These are phyloP conservation scores for Phalaenopsis hybrid DNA, from an alignment of 116 monocot species.

Conservation along the genomic window DNA sequence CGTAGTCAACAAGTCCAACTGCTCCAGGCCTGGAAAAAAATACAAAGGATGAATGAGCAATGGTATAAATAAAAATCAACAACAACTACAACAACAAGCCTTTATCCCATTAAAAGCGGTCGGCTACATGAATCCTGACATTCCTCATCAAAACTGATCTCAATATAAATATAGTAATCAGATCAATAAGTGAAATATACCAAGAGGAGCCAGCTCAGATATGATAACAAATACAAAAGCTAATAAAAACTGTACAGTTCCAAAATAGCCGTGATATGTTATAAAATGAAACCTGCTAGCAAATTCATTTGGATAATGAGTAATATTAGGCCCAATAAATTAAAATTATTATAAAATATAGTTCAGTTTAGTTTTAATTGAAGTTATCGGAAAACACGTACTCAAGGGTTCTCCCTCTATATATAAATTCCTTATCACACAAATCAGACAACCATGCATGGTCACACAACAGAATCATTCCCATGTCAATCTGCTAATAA, in stretches of 20 bases:
- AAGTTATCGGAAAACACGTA: too few relatives aligned
- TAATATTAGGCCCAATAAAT: too few relatives aligned
- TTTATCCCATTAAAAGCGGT: too few relatives aligned
- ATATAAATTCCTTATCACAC: too few relatives aligned
- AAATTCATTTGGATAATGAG: too few relatives aligned
- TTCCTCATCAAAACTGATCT: background rate
- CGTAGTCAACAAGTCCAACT: conserved; percentile 82
- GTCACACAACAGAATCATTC: background rate
- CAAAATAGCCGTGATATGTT: background rate
- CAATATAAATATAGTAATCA: background rate
- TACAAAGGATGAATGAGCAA: background rate
- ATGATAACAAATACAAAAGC: background rate
- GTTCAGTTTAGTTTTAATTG: too few relatives aligned
- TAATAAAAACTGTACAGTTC: too few relatives aligned
- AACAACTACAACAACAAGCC: too few relatives aligned
- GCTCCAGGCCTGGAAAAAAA: conserved; percentile 24
- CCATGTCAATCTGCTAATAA: too few relatives aligned
- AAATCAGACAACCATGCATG: background rate
- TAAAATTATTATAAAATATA: too few relatives aligned
- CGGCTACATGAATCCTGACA: too few relatives aligned
- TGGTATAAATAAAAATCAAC: background rate
- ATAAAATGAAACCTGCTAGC: background rate
- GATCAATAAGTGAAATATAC: background rate
- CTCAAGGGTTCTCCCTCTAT: too few relatives aligned
- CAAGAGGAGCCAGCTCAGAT: background rate